Evolutionary conservation across 768 basidiomycete species (phyloP).

Genomic region (Collybiopsis luxurians): DNA sequence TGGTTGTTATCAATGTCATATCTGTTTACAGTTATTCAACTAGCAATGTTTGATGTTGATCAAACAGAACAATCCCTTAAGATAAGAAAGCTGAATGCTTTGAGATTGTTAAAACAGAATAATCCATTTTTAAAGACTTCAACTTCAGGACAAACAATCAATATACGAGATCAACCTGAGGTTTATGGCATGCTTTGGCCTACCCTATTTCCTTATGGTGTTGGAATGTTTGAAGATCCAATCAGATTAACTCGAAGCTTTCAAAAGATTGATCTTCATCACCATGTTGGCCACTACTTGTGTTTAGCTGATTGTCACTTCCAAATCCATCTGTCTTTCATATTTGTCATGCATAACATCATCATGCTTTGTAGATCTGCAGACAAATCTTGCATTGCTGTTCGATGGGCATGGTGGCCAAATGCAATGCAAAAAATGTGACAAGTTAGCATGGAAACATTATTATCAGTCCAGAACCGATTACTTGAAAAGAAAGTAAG

Average conservation of each 20-base stretch:
- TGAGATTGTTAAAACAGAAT: not conserved
- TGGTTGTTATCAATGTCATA: not conserved
- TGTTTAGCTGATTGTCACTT: conserved; percentile 10
- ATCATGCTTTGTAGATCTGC: conserved; percentile 10
- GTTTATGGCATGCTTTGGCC: conserved; percentile 17
- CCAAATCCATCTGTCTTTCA: conserved; percentile 11
- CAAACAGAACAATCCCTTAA: not conserved
- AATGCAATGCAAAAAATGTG: not conserved
- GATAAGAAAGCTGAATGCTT: conserved; percentile 4
- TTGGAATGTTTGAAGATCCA: conserved; percentile 13
- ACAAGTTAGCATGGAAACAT: not conserved
- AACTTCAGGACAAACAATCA: not conserved
- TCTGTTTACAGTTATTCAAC: not conserved
- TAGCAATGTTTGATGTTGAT: conserved; percentile 8
- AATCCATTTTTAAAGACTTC: conserved; percentile 9
- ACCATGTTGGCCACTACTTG: not conserved
- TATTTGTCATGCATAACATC: conserved; percentile 15
- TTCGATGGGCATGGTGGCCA: not conserved
- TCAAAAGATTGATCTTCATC: not conserved
- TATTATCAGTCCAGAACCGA: not conserved
- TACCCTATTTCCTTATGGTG: conserved; percentile 11
- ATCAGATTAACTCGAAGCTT: not conserved
- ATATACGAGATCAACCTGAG: conserved; percentile 10
- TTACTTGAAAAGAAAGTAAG: not conserved
- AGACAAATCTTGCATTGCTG: not conserved